phyloP scores from a whole-genome alignment of 345 rosid species.

The Hibiscus tridactylites region DNA sequence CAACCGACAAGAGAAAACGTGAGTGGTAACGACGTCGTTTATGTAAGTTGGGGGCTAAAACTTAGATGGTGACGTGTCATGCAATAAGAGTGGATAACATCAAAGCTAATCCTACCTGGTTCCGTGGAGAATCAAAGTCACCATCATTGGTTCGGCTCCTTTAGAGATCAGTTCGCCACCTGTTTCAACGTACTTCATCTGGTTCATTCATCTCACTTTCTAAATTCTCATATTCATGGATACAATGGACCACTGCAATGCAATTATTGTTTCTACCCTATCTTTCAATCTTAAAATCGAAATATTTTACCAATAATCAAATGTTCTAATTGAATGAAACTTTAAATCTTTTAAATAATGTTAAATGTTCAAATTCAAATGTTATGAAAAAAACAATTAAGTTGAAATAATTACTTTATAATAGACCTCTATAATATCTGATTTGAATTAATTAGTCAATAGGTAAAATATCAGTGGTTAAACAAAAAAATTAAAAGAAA shows the following conservation, averaged over 20 bases:
- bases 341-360: no score
- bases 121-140: neutral
- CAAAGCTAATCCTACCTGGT: neutral
- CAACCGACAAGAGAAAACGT: neutral
- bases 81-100: neutral
- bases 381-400: no score
- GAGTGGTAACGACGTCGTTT: neutral
- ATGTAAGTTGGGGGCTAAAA: neutral
- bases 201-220: neutral
- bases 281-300: no score
- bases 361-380: no score
- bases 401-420: accelerated
- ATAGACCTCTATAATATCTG: no score
- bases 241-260: neutral
- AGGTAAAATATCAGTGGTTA: no score
- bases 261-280: neutral
- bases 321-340: no score
- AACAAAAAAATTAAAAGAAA: no score
- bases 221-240: neutral
- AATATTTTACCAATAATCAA: no score
- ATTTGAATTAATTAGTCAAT: no score
- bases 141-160: neutral
- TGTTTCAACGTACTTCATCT: neutral
- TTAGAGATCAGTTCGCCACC: neutral
- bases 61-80: neutral